A percentile compares a stretch with the other conserved stretches of the same genome.
Conservation (phyloP, 768 basidiomycete genomes). For the Russula earlei region DNA sequence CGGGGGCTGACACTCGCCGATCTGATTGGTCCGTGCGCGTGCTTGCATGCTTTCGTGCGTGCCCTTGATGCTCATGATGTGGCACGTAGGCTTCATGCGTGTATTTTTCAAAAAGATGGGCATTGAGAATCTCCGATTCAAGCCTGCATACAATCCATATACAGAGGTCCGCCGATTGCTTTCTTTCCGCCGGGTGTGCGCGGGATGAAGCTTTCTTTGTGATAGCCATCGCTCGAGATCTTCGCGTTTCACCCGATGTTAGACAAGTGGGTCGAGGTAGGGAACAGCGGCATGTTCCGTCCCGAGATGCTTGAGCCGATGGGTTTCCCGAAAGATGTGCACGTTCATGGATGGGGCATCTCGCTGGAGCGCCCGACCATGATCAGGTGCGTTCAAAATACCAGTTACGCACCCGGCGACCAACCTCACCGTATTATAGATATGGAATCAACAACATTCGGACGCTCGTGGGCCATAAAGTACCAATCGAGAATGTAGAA, state of each 20-base stretch:
- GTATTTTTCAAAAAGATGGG: constrained; percentile 99
- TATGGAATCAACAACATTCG: constrained; percentile 98
- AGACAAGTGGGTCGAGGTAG: constrained; percentile 94
- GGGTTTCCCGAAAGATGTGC: constrained; percentile 94
- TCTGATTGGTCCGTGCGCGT: constrained; percentile 61
- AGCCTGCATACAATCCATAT: constrained; percentile 98
- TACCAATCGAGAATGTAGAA: constrained; percentile 81
- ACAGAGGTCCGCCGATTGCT: constrained; percentile 57
- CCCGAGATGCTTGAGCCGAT: constrained; percentile 99
- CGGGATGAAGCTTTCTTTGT: background rate
- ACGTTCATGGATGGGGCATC: constrained; percentile 96
- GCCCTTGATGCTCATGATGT: background rate
- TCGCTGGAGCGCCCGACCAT: constrained; percentile 93
- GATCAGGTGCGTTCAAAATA: constrained; percentile 63
- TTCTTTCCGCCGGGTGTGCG: background rate
- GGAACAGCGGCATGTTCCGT: constrained; percentile 99
- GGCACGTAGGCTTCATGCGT: constrained; percentile 80
- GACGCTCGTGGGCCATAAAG: constrained; percentile 95
- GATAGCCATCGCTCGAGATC: constrained; percentile 89
- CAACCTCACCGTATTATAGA: constrained; percentile 31
- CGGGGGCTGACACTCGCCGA: constrained; percentile 86
- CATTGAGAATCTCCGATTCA: constrained; percentile 88
- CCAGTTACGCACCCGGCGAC: background rate
- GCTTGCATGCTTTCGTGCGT: background rate
- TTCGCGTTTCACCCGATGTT: constrained; percentile 96